A percentile compares a stretch with the other conserved stretches of the same genome.
These are phyloP conservation scores for Entophlyctis luteolus DNA, from an alignment of 192 early-diverging fungal species.

Conservation along the genomic window DNA sequence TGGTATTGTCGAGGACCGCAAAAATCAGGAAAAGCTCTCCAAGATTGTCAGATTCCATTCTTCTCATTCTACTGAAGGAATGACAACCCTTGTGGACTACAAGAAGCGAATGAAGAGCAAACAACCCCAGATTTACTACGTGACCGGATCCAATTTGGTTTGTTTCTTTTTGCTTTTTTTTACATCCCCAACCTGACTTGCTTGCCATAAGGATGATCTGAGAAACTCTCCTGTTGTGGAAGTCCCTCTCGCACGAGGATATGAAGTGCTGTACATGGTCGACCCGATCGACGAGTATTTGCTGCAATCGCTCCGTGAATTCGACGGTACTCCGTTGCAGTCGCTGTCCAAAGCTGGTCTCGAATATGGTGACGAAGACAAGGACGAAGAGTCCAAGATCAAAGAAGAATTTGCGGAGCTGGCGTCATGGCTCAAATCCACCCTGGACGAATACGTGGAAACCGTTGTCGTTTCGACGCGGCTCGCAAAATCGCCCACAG, in stretches of 20 bases:
- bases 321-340: slow-evolving; percentile 75
- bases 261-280: slow-evolving; percentile 51
- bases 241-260: slow-evolving; percentile 61
- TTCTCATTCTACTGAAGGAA: slow-evolving; percentile 38
- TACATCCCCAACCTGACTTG: too few relatives aligned
- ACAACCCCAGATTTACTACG: slow-evolving; percentile 86
- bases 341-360: slow-evolving; percentile 47
- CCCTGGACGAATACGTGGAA: slow-evolving; percentile 37
- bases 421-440: slow-evolving; percentile 36
- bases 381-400: slow-evolving; percentile 19
- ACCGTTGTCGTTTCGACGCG: slow-evolving; percentile 67
- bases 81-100: slow-evolving; percentile 70
- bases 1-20: slow-evolving; percentile 81
- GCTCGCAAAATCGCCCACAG: slow-evolving; percentile 72
- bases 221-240: slow-evolving; percentile 88
- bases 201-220: slow-evolving; percentile 60
- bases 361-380: slow-evolving; percentile 53
- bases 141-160: slow-evolving; percentile 60
- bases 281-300: slow-evolving; percentile 61
- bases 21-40: slow-evolving; percentile 69
- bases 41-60: slow-evolving; percentile 79
- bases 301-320: slow-evolving; percentile 40
- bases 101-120: slow-evolving; percentile 82
- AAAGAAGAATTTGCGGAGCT: slow-evolving; percentile 49
- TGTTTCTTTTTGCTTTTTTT: neutral